Evolutionary conservation across 208 protist genomes (phyloP).

Genomic region (Tritrichomonas musculus): DNA sequence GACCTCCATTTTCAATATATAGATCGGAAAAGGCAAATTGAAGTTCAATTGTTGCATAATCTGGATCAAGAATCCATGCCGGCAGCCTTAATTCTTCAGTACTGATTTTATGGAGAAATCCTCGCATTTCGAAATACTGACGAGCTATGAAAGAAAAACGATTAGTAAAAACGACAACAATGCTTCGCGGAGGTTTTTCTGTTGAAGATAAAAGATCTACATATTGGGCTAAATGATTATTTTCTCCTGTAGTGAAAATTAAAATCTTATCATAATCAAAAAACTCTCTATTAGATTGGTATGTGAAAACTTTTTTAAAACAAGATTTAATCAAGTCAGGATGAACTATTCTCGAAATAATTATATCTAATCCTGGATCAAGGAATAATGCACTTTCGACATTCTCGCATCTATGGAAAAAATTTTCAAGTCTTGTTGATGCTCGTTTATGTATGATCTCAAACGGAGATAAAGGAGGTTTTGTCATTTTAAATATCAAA

Average conservation of each 20-base stretch:
- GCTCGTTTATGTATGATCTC: background rate
- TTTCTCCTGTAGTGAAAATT: constrained; percentile 1
- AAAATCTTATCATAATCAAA: constrained; percentile 9
- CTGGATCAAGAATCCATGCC: background rate
- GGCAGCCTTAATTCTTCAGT: background rate
- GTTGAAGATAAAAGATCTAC: background rate
- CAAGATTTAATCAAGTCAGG: background rate
- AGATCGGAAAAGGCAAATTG: background rate
- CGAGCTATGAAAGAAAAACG: background rate
- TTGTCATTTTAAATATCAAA: no score
- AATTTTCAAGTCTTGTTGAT: background rate
- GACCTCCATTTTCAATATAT: background rate
- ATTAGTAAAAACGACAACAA: background rate
- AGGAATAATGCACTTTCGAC: background rate
- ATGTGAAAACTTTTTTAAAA: constrained; percentile 31
- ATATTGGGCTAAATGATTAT: background rate
- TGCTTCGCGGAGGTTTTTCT: background rate
- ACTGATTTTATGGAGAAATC: background rate
- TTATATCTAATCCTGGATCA: background rate
- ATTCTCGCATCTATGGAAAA: background rate
- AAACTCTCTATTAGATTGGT: background rate
- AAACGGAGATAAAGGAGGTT: background rate
- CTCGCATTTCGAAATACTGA: background rate
- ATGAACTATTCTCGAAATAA: background rate
- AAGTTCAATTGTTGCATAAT: background rate